A percentile compares a stretch with the other conserved stretches of the same genome.
Evolutionary conservation across 1,284 basidiomycete species (phyloP).

Genomic region (Malassezia yamatoensis): DNA sequence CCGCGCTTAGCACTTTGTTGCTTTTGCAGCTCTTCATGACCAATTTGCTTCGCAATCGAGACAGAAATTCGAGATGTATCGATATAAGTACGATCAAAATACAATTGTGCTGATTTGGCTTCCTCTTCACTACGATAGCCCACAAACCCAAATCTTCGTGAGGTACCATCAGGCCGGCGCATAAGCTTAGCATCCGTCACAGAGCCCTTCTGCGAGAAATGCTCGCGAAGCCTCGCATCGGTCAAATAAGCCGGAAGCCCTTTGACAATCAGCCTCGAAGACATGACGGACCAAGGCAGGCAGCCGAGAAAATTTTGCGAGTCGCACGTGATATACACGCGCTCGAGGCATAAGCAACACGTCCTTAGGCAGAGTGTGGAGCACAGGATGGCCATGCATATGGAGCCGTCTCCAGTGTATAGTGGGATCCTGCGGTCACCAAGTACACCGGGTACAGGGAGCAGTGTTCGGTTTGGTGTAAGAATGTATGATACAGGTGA

Average conservation of each 20-base stretch:
- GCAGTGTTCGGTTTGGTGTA: constrained; percentile 22
- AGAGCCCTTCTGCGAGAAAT: constrained; percentile 54
- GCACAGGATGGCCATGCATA: neutral
- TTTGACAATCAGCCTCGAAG: constrained; percentile 73
- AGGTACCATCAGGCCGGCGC: constrained; percentile 64
- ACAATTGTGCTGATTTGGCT: constrained; percentile 64
- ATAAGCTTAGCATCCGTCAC: constrained; percentile 84
- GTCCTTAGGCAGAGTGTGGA: neutral
- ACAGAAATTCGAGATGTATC: constrained; percentile 60
- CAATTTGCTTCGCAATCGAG: constrained; percentile 58
- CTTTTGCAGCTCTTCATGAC: constrained; percentile 24
- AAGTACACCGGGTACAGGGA: constrained; percentile 21
- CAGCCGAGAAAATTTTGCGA: neutral
- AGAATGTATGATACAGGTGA: constrained; percentile 26
- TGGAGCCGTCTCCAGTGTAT: neutral
- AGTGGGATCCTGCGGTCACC: constrained; percentile 20
- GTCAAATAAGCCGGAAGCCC: constrained; percentile 71
- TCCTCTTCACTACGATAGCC: constrained; percentile 75
- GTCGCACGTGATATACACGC: constrained; percentile 6
- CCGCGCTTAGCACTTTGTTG: neutral
- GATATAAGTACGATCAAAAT: constrained; percentile 69
- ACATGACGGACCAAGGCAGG: constrained; percentile 50
- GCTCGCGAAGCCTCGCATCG: constrained; percentile 59
- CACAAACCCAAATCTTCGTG: constrained; percentile 80
- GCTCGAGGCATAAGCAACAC: neutral